Evolutionary conservation across 2,329 filamentous ascomycete species (phyloP).

Genomic region (Penicillium rolfsii): DNA sequence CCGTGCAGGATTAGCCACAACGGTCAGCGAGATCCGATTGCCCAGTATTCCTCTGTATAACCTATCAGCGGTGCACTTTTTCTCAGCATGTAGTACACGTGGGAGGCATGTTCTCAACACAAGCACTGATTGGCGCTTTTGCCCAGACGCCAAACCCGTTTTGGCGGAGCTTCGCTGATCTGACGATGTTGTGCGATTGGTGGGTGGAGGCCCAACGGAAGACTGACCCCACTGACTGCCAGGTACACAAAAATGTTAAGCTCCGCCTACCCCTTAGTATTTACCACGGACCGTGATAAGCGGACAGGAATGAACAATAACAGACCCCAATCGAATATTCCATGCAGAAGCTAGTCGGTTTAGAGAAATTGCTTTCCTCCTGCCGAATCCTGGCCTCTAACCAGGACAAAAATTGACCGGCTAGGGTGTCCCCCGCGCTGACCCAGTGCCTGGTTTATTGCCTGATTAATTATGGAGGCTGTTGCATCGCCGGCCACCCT

Average conservation of each 20-base stretch:
- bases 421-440: not conserved
- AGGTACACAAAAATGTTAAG: constrained; percentile 5
- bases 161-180: not conserved
- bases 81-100: not conserved
- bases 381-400: not conserved
- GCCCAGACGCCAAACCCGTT: not conserved
- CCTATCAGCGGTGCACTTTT: not conserved
- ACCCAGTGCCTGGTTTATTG: constrained; percentile 2
- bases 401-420: not conserved
- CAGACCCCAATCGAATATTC: not conserved
- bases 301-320: not conserved
- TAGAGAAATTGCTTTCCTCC: not conserved
- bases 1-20: not conserved
- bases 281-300: not conserved
- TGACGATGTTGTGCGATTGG: not conserved
- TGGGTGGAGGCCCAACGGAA: not conserved
- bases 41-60: not conserved
- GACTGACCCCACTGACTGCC: not conserved
- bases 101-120: constrained; percentile 8
- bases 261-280: not conserved
- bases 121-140: constrained; percentile 10
- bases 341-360: not conserved
- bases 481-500: not conserved
- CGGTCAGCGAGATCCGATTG: not conserved
- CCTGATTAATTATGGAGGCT: not conserved